A percentile compares a stretch with the other conserved stretches of the same genome.
phyloP scores from a whole-genome alignment of 2,329 filamentous ascomycete species.

The Mycosphaerella sp. region DNA sequence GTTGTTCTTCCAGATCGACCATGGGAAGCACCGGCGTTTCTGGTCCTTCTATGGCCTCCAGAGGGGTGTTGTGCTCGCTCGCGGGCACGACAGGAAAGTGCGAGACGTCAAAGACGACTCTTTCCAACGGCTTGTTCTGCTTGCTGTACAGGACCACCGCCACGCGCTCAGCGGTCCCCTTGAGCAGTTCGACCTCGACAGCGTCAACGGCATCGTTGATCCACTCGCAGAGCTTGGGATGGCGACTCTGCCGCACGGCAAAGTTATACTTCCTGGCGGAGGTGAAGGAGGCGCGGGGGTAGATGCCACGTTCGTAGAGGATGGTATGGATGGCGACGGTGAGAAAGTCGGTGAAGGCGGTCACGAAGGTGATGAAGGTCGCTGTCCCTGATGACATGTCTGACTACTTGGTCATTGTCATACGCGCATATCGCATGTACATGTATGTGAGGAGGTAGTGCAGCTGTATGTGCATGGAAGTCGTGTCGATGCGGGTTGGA shows the following conservation, averaged over 20 bases:
- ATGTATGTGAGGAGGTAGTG: neutral
- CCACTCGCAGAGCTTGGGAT: conserved; percentile 80
- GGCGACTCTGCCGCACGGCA: conserved; percentile 75
- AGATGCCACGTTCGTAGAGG: conserved; percentile 73
- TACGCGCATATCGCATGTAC: neutral
- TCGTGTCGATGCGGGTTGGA: no score
- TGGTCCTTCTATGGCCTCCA: conserved; percentile 38
- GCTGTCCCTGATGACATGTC: conserved; percentile 23
- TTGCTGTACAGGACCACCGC: conserved; percentile 52
- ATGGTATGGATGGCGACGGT: conserved; percentile 79
- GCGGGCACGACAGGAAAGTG: conserved; percentile 47
- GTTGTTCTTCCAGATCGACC: conserved; percentile 62
- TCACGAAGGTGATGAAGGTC: conserved; percentile 53
- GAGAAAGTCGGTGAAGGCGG: conserved; percentile 71
- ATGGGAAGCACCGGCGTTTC: conserved; percentile 25
- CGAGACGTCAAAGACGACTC: conserved; percentile 55
- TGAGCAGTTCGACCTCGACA: conserved; percentile 62
- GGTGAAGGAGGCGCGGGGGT: conserved; percentile 71
- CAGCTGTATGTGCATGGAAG: no score
- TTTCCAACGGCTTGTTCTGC: conserved; percentile 50
- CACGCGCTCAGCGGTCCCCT: conserved; percentile 49
- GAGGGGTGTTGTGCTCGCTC: conserved; percentile 45
- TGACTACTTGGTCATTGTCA: neutral
- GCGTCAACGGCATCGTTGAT: conserved; percentile 72
- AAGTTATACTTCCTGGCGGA: conserved; percentile 75